Evolutionary conservation across 768 basidiomycete species (phyloP).

Genomic region (Boletus rex-veris): DNA sequence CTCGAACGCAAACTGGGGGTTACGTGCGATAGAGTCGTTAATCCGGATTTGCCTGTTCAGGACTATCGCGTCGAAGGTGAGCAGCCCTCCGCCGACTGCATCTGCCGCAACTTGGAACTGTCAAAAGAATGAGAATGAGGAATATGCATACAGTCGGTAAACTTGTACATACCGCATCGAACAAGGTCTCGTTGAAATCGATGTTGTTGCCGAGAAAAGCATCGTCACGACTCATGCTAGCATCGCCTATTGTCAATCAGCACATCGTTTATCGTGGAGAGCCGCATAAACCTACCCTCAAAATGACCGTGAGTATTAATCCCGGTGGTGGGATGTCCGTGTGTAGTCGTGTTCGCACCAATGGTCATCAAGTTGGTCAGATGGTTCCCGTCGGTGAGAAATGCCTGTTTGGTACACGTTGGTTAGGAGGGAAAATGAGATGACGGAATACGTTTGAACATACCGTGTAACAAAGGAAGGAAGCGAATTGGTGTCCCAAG

Average conservation of each 20-base stretch:
- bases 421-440: background rate
- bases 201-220: slow-evolving; percentile 20
- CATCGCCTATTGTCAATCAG: slow-evolving; percentile 13
- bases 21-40: slow-evolving; percentile 21
- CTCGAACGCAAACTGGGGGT: slow-evolving; percentile 17
- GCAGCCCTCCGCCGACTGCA: slow-evolving; percentile 8
- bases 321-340: slow-evolving; percentile 4
- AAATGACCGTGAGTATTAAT: slow-evolving; percentile 21
- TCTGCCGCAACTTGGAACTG: slow-evolving; percentile 16
- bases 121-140: no score
- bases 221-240: slow-evolving; percentile 19
- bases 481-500: slow-evolving; percentile 18
- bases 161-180: slow-evolving; percentile 9
- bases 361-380: slow-evolving; percentile 26
- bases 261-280: no score
- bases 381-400: slow-evolving; percentile 24
- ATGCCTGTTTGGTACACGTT: background rate
- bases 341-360: slow-evolving; percentile 16
- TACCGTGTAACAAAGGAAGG: slow-evolving; percentile 18
- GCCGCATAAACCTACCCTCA: slow-evolving; percentile 7
- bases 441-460: background rate
- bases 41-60: slow-evolving; percentile 15
- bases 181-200: slow-evolving; percentile 24
- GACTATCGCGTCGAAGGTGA: slow-evolving; percentile 17
- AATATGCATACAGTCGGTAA: no score